These are phyloP conservation scores for Boletus vinaceobasis DNA, from an alignment of 768 basidiomycete species.

Conservation along the genomic window DNA sequence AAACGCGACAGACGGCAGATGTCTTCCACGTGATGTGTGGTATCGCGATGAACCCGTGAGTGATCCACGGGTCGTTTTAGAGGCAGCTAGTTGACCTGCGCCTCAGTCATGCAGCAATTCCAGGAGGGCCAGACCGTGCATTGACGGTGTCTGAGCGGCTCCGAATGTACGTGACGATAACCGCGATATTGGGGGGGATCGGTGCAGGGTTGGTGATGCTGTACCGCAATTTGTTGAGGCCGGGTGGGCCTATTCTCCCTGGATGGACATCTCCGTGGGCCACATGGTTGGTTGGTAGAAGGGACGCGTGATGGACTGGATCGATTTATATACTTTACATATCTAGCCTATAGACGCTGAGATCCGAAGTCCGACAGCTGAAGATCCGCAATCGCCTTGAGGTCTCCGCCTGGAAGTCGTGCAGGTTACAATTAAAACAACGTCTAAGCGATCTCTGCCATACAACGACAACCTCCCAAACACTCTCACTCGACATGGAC, in stretches of 20 bases:
- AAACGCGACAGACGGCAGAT: constrained; percentile 79
- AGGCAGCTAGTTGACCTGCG: constrained; percentile 7
- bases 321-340: constrained; percentile 7
- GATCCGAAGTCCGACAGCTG: constrained; percentile 35
- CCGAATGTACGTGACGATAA: constrained; percentile 67
- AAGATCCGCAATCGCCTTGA: constrained; percentile 38
- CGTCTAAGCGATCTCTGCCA: constrained; percentile 8
- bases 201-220: constrained; percentile 70
- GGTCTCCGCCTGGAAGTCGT: constrained; percentile 29
- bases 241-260: constrained; percentile 51
- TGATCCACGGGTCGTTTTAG: constrained; percentile 20
- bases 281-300: constrained; percentile 61
- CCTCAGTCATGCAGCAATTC: constrained; percentile 60
- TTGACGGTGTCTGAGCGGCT: constrained; percentile 66
- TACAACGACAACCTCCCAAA: constrained; percentile 4
- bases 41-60: constrained; percentile 86
- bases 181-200: constrained; percentile 70
- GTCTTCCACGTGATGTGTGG: constrained; percentile 83
- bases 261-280: constrained; percentile 61
- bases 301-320: constrained; percentile 29
- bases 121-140: constrained; percentile 80
- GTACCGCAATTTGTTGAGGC: constrained; percentile 64
- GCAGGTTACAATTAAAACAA: constrained; percentile 14
- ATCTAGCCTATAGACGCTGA: constrained; percentile 17
- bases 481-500: constrained; percentile 51